phyloP scores from a whole-genome alignment of 345 rosid genomes.

The Linum usitatissimum region DNA sequence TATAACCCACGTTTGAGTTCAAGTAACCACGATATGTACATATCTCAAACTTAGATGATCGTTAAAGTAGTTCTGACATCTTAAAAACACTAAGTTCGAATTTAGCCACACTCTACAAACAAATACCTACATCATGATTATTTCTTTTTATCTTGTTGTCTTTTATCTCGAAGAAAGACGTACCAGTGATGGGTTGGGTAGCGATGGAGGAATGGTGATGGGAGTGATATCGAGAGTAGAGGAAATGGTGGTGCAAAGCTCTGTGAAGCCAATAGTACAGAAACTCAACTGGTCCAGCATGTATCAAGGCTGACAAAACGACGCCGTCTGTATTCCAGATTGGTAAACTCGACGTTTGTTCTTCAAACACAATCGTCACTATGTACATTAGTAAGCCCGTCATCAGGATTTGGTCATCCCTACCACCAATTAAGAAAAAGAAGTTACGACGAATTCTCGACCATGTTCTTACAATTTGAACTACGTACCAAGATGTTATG shows the following conservation, averaged over 20 bases:
- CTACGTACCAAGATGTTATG: too few relatives aligned
- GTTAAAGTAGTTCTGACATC: too few relatives aligned
- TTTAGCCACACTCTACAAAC: too few relatives aligned
- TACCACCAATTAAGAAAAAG: neutral
- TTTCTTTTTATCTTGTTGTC: too few relatives aligned
- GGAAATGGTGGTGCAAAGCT: constrained; percentile 14
- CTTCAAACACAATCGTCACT: neutral
- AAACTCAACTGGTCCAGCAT: constrained; percentile 19
- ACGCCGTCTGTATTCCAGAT: constrained; percentile 15
- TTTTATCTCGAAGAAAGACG: too few relatives aligned
- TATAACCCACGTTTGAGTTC: too few relatives aligned
- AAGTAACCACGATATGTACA: too few relatives aligned
- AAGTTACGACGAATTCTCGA: too few relatives aligned
- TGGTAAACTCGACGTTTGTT: neutral
- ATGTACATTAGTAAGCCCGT: neutral
- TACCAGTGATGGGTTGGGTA: constrained; percentile 14
- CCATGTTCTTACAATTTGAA: too few relatives aligned
- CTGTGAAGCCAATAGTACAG: constrained; percentile 18
- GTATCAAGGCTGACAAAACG: constrained; percentile 5
- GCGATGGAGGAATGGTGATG: constrained; percentile 22
- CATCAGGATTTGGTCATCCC: constrained; percentile 18
- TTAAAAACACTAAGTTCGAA: too few relatives aligned
- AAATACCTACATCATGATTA: too few relatives aligned
- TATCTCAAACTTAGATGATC: too few relatives aligned
- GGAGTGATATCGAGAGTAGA: constrained; percentile 19